A percentile compares a stretch with the other conserved stretches of the same genome.
Conservation (phyloP, 257 asterid species). For the Agastache rugosa region DNA sequence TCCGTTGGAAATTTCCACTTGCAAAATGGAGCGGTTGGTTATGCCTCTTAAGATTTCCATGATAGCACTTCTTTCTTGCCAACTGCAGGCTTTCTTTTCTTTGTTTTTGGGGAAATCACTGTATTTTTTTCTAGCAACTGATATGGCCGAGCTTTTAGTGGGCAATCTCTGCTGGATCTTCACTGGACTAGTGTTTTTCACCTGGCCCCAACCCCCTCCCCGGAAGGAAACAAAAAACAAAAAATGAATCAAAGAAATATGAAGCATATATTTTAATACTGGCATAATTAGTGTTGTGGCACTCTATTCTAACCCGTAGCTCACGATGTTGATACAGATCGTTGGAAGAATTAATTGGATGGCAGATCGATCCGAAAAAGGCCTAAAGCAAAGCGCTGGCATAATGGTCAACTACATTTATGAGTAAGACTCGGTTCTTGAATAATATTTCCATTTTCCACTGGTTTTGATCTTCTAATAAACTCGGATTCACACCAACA, state of each 20-base stretch:
- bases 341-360: constrained; percentile 90
- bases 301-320: constrained; percentile 17
- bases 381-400: constrained; percentile 87
- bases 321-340: constrained; percentile 52
- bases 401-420: constrained; percentile 92
- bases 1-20: constrained; percentile 97
- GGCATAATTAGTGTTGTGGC: constrained; percentile 8
- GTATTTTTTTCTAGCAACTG: not conserved
- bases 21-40: constrained; percentile 97
- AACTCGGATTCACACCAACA: not conserved
- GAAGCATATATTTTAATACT: not conserved
- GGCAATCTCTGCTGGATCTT: not conserved
- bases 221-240: not conserved
- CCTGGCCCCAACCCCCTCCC: not conserved
- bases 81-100: not conserved
- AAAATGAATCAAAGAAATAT: not conserved
- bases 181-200: not conserved
- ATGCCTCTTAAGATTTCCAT: constrained; percentile 25
- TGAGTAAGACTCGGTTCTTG: constrained; percentile 51
- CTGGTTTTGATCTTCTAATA: constrained; percentile 7
- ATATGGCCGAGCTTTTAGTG: not conserved
- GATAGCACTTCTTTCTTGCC: not conserved
- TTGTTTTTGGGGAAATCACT: not conserved
- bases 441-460: constrained; percentile 6
- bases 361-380: constrained; percentile 93